Base-by-base conservation (phyloP, 805 yeast species). In the Teunomyces pallodes region DNA sequence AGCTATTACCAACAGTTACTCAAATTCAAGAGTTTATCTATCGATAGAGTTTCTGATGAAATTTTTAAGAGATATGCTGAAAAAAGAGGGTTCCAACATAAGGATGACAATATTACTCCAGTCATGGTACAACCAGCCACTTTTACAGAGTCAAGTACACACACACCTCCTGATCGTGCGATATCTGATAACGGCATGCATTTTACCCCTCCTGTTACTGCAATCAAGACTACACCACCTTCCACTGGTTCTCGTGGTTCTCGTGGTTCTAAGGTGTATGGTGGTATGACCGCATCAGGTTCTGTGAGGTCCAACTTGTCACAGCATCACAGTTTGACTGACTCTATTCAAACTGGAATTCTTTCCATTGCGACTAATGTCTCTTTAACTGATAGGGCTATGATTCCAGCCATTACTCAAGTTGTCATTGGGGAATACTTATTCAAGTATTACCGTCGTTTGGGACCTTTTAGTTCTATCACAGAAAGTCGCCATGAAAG, bases 361-460 rank as follows among this genome's bases (percentile, higher is more conserved):
- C 59, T 72, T 46, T 73, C 80, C 1, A 77, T 80, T 54, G 79
- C 82, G 47, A 84, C 90, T 0, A 75, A 79, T 59, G 84, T 83
- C 6, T 83, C 90, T 0, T 68, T 82, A 43, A 81, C 85, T 1
- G 87, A 83, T 54, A 80, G 81, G 42, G 82, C 83, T 38, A 87
- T 87, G 78, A 83, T 87, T 55, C 90, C 90, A 2, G 91, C 92
- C 1, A 80, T 92, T 47, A 87, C 97, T 0, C 97, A 92, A 67
- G 87, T 94, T 3, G 90, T 92, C 39, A 87, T 91, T 65, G 99
- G 99, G 45, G 98, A 92, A 62, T 88, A 83, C 54, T 72, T 91
- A 49, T 84, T 77, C 79, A 92, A 92, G 66, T 91, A 91, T 63
- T 88, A 85, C 64, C 82, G 94, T 49, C 82, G 83, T 51, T 67